A percentile compares a stretch with the other conserved stretches of the same genome.
Conservation (phyloP, 2,329 filamentous ascomycete genomes). For the Talaromyces sp. region DNA sequence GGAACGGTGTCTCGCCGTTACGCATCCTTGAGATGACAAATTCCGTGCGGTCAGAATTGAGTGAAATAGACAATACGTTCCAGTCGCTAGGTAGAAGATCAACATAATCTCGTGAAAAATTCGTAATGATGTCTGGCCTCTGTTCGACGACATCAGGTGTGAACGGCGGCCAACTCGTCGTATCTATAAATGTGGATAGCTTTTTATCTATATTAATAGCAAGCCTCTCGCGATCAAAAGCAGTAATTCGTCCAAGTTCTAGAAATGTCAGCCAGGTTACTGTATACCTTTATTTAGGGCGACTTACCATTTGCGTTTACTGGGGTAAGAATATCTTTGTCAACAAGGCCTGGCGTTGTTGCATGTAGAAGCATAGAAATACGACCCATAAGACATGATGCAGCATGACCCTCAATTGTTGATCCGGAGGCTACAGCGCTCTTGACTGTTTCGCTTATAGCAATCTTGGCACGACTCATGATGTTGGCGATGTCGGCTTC, state of each 20-base stretch:
- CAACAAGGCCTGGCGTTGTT: conserved; percentile 26
- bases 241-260: conserved; percentile 38
- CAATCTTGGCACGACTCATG: conserved; percentile 30
- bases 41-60: conserved; percentile 78
- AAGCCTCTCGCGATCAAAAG: conserved; percentile 34
- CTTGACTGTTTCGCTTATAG: conserved; percentile 27
- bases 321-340: conserved; percentile 24
- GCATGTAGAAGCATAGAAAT: conserved; percentile 39
- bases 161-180: conserved; percentile 44
- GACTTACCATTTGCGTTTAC: conserved; percentile 34
- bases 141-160: conserved; percentile 15
- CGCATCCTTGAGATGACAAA: conserved; percentile 85
- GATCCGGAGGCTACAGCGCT: conserved; percentile 31
- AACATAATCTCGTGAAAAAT: conserved; percentile 74
- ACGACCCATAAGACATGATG: conserved; percentile 34
- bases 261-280: conserved; percentile 12
- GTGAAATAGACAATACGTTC: conserved; percentile 78
- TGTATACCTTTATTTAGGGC: not conserved
- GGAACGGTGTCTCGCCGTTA: conserved; percentile 69
- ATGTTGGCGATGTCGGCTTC: conserved; percentile 32
- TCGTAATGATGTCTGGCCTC: conserved; percentile 44
- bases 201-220: conserved; percentile 43
- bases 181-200: conserved; percentile 37
- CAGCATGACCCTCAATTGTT: conserved; percentile 33
- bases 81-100: conserved; percentile 78